Conservation (phyloP, 352 stramenopile genomes). For the Globisporangium heterothallicum region DNA sequence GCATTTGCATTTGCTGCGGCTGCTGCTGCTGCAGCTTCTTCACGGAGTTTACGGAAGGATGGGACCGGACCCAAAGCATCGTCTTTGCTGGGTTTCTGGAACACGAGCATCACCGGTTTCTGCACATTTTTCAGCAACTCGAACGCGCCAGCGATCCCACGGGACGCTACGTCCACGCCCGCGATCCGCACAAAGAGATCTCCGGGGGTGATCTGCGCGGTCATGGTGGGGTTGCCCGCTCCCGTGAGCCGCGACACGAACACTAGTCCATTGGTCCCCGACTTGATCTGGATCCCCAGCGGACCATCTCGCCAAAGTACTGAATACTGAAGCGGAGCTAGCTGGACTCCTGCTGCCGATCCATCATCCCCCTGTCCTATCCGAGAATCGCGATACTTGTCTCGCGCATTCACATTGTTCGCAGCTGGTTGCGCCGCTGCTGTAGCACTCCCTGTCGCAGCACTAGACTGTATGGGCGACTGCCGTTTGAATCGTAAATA, state of each 20-base stretch:
- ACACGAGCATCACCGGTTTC: constrained; percentile 78
- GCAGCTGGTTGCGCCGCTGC: neutral
- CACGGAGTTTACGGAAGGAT: constrained; percentile 54
- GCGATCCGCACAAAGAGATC: constrained; percentile 77
- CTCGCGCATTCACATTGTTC: no score
- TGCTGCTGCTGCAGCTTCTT: constrained; percentile 20
- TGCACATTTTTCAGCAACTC: constrained; percentile 73
- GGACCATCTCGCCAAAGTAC: constrained; percentile 72
- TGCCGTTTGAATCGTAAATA: constrained; percentile 60
- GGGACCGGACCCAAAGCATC: constrained; percentile 26
- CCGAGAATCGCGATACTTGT: no score
- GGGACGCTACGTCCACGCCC: constrained; percentile 56
- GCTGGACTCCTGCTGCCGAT: neutral
- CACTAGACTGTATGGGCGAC: constrained; percentile 3
- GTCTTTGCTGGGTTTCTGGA: constrained; percentile 34
- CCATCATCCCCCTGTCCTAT: constrained; percentile 5
- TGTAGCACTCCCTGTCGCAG: neutral
- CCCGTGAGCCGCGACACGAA: constrained; percentile 73
- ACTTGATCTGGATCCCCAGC: constrained; percentile 81
- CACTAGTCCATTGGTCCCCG: constrained; percentile 50
- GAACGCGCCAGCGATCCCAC: constrained; percentile 70
- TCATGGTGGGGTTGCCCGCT: constrained; percentile 42
- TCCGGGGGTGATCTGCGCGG: constrained; percentile 47
- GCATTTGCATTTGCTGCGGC: constrained; percentile 1
- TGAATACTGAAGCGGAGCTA: constrained; percentile 50